Base-by-base conservation (phyloP, 129 eudicot species). In the Flaveria linearis region DNA sequence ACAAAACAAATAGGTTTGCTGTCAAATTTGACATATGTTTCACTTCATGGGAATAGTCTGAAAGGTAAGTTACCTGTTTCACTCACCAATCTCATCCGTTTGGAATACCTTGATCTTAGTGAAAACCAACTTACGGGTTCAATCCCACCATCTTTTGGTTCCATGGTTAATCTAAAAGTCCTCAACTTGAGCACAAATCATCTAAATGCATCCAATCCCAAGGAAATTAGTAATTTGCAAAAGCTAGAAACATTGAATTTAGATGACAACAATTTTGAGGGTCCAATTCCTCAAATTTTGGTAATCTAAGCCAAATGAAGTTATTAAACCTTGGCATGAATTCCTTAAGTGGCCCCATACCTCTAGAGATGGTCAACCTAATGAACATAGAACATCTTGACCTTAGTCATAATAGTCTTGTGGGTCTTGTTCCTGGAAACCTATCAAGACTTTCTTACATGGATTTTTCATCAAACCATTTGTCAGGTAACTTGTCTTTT, bases 231-330 rank as follows among this genome's bases (percentile, higher is more conserved):
- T 62, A 75, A 46, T 1, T 45, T 75, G 47, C 30, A 20, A 18
- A 3, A 10, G 4, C 47, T 75, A 33, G 8, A 10, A 30, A 36
- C 6, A 4, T n/a, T 53, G n/a, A 12, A 10, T n/a, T 18, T 72
- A 30, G 63, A 39, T 28, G 13, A 53, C 26, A 75, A 60, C 33
- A 2, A 10, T 62, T 58, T 75, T 23, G 33, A 47, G 7, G 76
- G 76, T 53, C 76, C 51, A n/a, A 72, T 72, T 25, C 79, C 25
- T 15, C 79, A 60, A 15, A 14, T 11, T 64, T 75, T 75, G 28
- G 70, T 50, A 9, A 64, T 12, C 42, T 75, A 9, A 26, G 25
- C 50, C 33, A 15, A 11, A 5, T 75, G 62, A 46, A 0, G 5
- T 2, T 4, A 6, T 45, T 75, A 46, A 47, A 75, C 71, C 41